A percentile compares a stretch with the other conserved stretches of the same genome.
These are phyloP conservation scores for Echium plantagineum DNA, from an alignment of 257 asterid genomes.

Conservation along the genomic window DNA sequence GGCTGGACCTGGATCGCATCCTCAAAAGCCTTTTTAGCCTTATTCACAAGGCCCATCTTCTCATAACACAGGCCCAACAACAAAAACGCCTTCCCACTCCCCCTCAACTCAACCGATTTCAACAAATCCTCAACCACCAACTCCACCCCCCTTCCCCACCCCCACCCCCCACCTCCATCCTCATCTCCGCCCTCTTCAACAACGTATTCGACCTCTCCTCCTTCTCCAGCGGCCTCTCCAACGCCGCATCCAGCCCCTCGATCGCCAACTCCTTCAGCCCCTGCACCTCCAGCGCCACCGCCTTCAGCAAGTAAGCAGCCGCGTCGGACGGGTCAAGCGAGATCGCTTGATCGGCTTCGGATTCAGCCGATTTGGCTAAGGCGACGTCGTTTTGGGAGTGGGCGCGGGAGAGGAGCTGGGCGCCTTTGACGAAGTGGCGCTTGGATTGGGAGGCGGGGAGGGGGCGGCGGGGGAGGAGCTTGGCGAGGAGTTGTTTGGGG, in stretches of 20 bases:
- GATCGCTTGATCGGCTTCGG: conserved; percentile 57
- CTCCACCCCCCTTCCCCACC: conserved; percentile 27
- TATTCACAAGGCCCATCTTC: conserved; percentile 38
- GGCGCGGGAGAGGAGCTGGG: conserved; percentile 55
- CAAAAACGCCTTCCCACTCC: conserved; percentile 32
- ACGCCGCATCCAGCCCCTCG: conserved; percentile 55
- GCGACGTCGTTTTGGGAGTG: conserved; percentile 23
- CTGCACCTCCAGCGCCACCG: conserved; percentile 49
- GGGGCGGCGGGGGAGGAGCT: conserved; percentile 29
- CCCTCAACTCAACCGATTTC: conserved; percentile 36
- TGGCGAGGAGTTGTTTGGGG: conserved; percentile 26
- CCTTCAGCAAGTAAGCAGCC: conserved; percentile 58
- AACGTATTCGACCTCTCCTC: conserved; percentile 54
- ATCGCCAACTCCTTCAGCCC: conserved; percentile 57
- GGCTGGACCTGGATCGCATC: conserved; percentile 37
- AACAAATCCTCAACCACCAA: conserved; percentile 43
- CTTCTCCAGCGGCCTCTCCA: conserved; percentile 39
- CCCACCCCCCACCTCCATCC: conserved; percentile 22
- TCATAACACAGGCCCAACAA: conserved; percentile 58
- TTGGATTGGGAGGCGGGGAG: conserved; percentile 36
- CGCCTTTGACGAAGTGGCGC: conserved; percentile 68
- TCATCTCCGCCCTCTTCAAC: conserved; percentile 59
- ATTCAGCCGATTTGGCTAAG: conserved; percentile 33
- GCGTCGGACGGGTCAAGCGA: conserved; percentile 47
- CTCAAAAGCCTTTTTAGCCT: conserved; percentile 39